These are phyloP conservation scores for Cystobasidium tubakii DNA, from an alignment of 768 basidiomycete species.

Conservation along the genomic window DNA sequence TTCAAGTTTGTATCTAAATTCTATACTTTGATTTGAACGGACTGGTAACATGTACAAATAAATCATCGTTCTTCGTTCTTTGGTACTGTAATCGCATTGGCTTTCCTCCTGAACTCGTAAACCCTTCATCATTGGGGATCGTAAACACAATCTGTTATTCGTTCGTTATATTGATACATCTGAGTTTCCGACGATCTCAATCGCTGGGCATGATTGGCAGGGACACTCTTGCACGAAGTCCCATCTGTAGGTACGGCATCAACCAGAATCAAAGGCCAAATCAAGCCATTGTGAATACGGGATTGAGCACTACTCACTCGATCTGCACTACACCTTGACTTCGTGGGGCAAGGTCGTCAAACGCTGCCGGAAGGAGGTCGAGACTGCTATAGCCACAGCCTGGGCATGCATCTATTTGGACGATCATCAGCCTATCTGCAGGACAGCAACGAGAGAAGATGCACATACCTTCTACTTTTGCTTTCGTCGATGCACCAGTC, in stretches of 20 bases:
- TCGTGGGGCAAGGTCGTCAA: slow-evolving; percentile 32
- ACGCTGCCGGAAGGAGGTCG: slow-evolving; percentile 28
- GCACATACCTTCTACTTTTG: slow-evolving; percentile 14
- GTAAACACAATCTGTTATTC: neutral
- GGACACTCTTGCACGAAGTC: slow-evolving; percentile 10
- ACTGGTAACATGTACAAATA: neutral
- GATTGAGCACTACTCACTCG: too few relatives aligned
- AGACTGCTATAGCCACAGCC: slow-evolving; percentile 23
- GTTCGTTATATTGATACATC: neutral
- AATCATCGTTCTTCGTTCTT: neutral
- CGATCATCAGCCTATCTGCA: neutral
- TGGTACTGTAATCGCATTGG: neutral
- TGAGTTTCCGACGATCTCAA: too few relatives aligned
- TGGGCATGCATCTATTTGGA: slow-evolving; percentile 27
- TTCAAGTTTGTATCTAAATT: neutral
- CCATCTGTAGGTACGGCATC: too few relatives aligned
- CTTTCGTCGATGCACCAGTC: slow-evolving; percentile 16
- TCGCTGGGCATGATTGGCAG: too few relatives aligned
- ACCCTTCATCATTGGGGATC: neutral
- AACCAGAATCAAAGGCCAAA: too few relatives aligned
- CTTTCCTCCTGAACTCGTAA: neutral
- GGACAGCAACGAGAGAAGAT: neutral
- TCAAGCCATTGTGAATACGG: too few relatives aligned
- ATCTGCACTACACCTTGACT: slow-evolving; percentile 35
- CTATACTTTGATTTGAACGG: neutral